Evolutionary conservation across 805 yeast species (phyloP).

Genomic region (Barnettozyma siamensis): DNA sequence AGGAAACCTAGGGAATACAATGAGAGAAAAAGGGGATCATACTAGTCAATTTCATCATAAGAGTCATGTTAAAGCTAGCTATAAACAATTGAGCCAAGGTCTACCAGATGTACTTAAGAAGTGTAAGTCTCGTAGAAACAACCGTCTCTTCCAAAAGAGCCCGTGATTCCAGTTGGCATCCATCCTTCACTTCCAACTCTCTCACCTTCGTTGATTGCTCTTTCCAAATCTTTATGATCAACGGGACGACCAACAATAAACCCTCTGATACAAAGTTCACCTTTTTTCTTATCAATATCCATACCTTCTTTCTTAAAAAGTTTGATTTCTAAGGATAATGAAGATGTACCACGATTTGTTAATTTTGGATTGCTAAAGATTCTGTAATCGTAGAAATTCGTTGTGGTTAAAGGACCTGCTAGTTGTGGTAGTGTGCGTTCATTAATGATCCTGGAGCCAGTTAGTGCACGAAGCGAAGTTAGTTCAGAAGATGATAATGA

Average conservation of each 20-base stretch:
- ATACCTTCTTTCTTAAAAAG: conserved; percentile 31
- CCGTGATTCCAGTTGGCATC: conserved; percentile 46
- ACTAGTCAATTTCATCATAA: too few relatives aligned
- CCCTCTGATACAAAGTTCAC: conserved; percentile 55
- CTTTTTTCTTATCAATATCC: conserved; percentile 35
- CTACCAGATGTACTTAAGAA: too few relatives aligned
- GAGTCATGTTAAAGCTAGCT: too few relatives aligned
- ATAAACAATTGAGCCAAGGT: too few relatives aligned
- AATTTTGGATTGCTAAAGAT: conserved; percentile 32
- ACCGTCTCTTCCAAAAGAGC: conserved; percentile 67
- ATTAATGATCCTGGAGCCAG: conserved; percentile 45
- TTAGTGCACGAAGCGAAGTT: conserved; percentile 38
- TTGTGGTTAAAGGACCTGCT: conserved; percentile 53
- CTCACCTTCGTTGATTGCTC: conserved; percentile 28
- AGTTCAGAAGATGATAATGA: conserved; percentile 23
- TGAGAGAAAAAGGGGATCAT: too few relatives aligned
- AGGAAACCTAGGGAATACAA: too few relatives aligned
- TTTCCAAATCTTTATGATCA: conserved; percentile 25
- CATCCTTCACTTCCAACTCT: conserved; percentile 42
- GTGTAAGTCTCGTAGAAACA: conserved; percentile 52
- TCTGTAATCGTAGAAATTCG: conserved; percentile 61
- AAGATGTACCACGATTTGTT: conserved; percentile 48
- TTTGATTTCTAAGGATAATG: conserved; percentile 58
- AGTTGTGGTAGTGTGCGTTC: conserved; percentile 43
- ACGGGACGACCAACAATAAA: conserved; percentile 56